A percentile compares a stretch with the other conserved stretches of the same genome.
Conservation (phyloP, 257 asterid genomes). For the Sherardia arvensis region DNA sequence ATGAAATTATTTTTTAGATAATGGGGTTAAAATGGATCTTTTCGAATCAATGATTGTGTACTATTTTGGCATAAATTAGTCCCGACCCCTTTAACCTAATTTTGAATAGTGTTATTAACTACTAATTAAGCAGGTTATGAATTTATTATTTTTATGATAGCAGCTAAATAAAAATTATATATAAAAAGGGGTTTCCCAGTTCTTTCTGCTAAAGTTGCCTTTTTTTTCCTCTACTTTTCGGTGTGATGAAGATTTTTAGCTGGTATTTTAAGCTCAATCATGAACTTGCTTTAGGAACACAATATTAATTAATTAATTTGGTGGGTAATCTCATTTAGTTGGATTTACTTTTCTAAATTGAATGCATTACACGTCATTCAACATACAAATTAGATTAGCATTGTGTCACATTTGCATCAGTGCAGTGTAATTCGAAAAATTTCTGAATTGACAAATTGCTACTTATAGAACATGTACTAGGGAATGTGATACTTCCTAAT, state of each 20-base stretch:
- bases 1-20: slow-evolving; percentile 11
- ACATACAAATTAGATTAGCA: no score
- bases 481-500: no score
- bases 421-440: not conserved
- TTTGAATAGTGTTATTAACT: not conserved
- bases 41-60: slow-evolving; percentile 58
- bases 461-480: not conserved
- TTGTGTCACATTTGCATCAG: not conserved
- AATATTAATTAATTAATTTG: slow-evolving; percentile 2
- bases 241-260: slow-evolving; percentile 7
- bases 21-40: slow-evolving; percentile 64
- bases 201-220: not conserved
- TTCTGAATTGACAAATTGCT: not conserved
- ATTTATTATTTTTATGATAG: not conserved
- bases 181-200: not conserved
- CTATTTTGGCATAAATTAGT: slow-evolving; percentile 16
- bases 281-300: slow-evolving; percentile 8
- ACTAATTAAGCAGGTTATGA: not conserved
- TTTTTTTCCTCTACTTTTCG: slow-evolving; percentile 6
- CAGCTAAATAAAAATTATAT: not conserved
- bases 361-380: not conserved
- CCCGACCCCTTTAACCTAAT: not conserved
- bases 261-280: slow-evolving; percentile 5
- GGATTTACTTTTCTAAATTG: slow-evolving; percentile 2
- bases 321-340: not conserved